phyloP scores from a whole-genome alignment of 2,329 filamentous ascomycete genomes.

The Coccinonectria pachysandricola region DNA sequence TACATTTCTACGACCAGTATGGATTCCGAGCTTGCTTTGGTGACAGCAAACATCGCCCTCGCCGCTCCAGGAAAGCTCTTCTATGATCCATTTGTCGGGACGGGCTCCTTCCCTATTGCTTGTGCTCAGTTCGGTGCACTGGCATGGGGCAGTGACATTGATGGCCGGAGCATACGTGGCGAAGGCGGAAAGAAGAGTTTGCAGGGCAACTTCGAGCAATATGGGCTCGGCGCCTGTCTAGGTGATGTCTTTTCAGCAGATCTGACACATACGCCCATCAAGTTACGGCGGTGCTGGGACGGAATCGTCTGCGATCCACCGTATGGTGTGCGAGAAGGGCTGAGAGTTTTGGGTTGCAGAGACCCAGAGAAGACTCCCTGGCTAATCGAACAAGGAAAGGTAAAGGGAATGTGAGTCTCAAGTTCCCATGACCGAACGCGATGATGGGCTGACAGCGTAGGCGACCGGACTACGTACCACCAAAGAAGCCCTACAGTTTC shows the following conservation, averaged over 20 bases:
- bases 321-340: constrained; percentile 85
- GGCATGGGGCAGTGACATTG: constrained; percentile 83
- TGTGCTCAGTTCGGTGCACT: constrained; percentile 83
- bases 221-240: constrained; percentile 54
- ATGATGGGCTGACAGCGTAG: constrained; percentile 16
- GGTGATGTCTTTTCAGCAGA: constrained; percentile 78
- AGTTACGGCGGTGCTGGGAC: constrained; percentile 53
- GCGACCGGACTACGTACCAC: constrained; percentile 62
- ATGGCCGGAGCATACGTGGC: constrained; percentile 78
- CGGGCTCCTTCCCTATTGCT: constrained; percentile 83
- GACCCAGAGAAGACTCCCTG: constrained; percentile 51
- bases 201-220: constrained; percentile 73
- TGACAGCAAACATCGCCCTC: constrained; percentile 85
- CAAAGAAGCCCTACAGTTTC: constrained; percentile 89
- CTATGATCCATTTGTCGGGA: constrained; percentile 93
- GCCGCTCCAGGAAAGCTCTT: constrained; percentile 76
- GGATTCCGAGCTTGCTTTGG: constrained; percentile 85
- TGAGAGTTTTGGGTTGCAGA: constrained; percentile 74
- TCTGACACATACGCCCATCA: constrained; percentile 75
- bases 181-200: constrained; percentile 42
- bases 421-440: not conserved
- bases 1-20: constrained; percentile 97
- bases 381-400: constrained; percentile 58
- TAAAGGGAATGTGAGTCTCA: constrained; percentile 52
- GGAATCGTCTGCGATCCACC: constrained; percentile 93